phyloP scores from a whole-genome alignment of 768 basidiomycete species.

The Tricholoma hemisulphureum region DNA sequence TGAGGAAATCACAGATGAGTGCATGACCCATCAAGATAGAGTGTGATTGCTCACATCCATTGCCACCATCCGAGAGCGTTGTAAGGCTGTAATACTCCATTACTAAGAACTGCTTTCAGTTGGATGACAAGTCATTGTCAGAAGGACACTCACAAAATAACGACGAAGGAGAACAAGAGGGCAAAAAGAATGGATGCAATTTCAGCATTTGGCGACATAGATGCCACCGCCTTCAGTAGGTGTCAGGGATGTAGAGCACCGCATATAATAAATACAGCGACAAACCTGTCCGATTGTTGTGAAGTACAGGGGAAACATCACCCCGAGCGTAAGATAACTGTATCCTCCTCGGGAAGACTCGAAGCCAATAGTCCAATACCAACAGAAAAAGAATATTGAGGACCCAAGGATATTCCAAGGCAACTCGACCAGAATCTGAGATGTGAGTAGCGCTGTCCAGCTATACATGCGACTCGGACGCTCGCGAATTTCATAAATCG shows the following conservation, averaged over 20 bases:
- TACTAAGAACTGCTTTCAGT: slow-evolving; percentile 25
- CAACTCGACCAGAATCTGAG: slow-evolving; percentile 55
- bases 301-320: slow-evolving; percentile 60
- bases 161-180: slow-evolving; percentile 53
- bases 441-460: slow-evolving; percentile 50
- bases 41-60: slow-evolving; percentile 49
- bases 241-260: slow-evolving; percentile 14
- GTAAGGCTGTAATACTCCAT: slow-evolving; percentile 65
- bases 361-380: slow-evolving; percentile 64
- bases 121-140: not conserved
- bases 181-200: slow-evolving; percentile 54
- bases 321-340: slow-evolving; percentile 51
- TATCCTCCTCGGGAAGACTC: slow-evolving; percentile 52
- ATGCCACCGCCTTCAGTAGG: slow-evolving; percentile 50
- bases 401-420: slow-evolving; percentile 64
- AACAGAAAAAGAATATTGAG: slow-evolving; percentile 55
- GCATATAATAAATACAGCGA: not conserved
- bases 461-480: slow-evolving; percentile 57
- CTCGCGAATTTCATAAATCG: slow-evolving; percentile 67
- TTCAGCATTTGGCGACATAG: slow-evolving; percentile 55
- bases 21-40: too few relatives aligned
- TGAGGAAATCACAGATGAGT: not conserved
- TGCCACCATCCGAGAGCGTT: slow-evolving; percentile 60
- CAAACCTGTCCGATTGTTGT: slow-evolving; percentile 53
- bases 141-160: slow-evolving; percentile 44